Conservation (phyloP, 2,329 filamentous ascomycete species). For the Nemania sp. region DNA sequence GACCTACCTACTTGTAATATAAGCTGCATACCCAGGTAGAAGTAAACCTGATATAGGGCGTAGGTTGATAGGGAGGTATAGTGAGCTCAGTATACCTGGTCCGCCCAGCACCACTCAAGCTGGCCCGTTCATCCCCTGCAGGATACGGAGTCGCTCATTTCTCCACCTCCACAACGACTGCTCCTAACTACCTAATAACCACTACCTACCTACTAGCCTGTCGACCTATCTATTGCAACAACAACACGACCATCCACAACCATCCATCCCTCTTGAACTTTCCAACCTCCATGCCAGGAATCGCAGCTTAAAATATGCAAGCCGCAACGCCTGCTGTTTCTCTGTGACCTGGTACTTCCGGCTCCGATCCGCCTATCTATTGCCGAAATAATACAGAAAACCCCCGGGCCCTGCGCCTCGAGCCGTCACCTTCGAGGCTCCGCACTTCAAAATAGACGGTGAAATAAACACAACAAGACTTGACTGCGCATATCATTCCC, state of each 20-base stretch:
- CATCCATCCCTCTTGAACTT: conserved; percentile 32
- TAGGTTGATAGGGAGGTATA: too few species aligned
- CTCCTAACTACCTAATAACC: conserved; percentile 36
- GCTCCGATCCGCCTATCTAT: conserved; percentile 21
- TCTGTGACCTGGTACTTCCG: conserved; percentile 16
- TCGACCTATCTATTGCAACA: conserved; percentile 1
- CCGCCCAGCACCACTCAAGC: conserved; percentile 14
- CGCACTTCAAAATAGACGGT: conserved; percentile 47
- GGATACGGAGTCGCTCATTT: conserved; percentile 41
- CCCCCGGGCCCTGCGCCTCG: conserved; percentile 36
- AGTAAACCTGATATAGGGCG: too few species aligned
- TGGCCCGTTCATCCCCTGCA: conserved; percentile 32
- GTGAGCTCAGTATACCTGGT: not conserved
- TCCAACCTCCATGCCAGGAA: conserved; percentile 31
- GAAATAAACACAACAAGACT: conserved; percentile 41
- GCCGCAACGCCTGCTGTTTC: conserved; percentile 28
- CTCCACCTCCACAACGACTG: conserved; percentile 50
- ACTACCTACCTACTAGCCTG: conserved; percentile 13
- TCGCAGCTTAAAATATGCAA: conserved; percentile 33
- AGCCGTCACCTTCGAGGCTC: conserved; percentile 42
- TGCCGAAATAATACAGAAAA: conserved; percentile 23
- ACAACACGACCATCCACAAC: conserved; percentile 1
- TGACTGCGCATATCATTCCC: conserved; percentile 30
- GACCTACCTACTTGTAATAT: too few species aligned
- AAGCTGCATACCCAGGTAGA: too few species aligned